Evolutionary conservation across 225 moss, liverwort and hornwort genomes (phyloP), one percentile per base, ranked within the genome.

Genomic region (Climacium dendroides): DNA sequence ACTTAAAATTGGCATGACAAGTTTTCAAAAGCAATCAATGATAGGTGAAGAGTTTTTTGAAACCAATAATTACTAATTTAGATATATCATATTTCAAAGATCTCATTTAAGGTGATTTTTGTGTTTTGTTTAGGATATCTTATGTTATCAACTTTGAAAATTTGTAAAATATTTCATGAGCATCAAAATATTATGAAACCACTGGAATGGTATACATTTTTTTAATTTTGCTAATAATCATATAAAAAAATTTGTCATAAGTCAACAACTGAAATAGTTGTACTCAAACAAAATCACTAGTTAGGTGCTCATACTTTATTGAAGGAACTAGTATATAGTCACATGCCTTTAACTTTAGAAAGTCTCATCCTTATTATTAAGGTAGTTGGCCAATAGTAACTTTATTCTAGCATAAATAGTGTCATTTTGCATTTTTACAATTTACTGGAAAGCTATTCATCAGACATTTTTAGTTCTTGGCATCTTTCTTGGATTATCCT

Each of bases 331-430:
- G n/a, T 29, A 29, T 2, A 18, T 17, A 47, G 4, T 43, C 2
- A 15, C 0, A 4, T 17, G 29, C 17, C 9, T 0, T 17, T 18
- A 45, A 45, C 0, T 0, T 0, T 73, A 1, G 6, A 45, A 25
- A 3, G 3, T 5, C 0, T 0, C 9, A 72, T 3, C 10, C 18
- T 6, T 45, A 10, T 45, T 45, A 72, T 47, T 47, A 72, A 71
- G 25, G 15, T 71, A 71, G 15, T 3, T 70, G 25, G 8, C 8
- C 16, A 26, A 66, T 20, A 66, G 6, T 20, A 11, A 66, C 20
- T 6, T n/a, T 11, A 66, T 66, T 66, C 20, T 66, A 20, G 7
- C 7, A 67, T 23, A 7, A 39, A 23, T 39, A 39, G 24, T 3
- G 0, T 0, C 6, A 37, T 67, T 37, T 4, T 7, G 2, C 2